Percentiles rank a stretch among this genome's conserved stretches.
Conservation (phyloP, 169 alveolate genomes). For the Plasmodium coatneyi region DNA sequence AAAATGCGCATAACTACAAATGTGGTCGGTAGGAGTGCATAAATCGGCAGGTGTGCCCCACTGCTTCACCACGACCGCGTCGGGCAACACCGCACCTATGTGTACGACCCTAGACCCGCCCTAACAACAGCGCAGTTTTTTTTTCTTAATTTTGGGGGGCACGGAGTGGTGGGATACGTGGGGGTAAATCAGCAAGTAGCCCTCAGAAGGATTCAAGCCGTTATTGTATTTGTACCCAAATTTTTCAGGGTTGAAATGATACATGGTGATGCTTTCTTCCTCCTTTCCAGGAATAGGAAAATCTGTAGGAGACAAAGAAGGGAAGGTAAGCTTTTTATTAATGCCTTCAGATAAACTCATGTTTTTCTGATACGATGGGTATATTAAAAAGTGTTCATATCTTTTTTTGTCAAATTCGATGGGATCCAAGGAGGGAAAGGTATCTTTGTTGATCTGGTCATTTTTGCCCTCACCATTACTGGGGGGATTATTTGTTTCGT, state of each 20-base stretch:
- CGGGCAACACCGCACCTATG: background rate
- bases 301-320: slow-evolving; percentile 31
- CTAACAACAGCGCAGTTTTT: slow-evolving; percentile 42
- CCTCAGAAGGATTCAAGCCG: slow-evolving; percentile 61
- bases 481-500: background rate
- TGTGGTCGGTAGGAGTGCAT: background rate
- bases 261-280: slow-evolving; percentile 17
- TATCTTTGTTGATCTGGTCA: background rate
- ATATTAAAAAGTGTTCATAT: slow-evolving; percentile 13
- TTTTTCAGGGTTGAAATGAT: slow-evolving; percentile 40
- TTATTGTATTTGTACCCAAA: slow-evolving; percentile 29
- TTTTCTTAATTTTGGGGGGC: slow-evolving; percentile 43
- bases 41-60: background rate
- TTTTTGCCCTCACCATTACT: slow-evolving; percentile 1
- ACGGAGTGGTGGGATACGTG: slow-evolving; percentile 9
- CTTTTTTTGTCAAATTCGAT: background rate
- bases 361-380: slow-evolving; percentile 16
- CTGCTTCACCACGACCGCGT: background rate
- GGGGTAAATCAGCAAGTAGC: slow-evolving; percentile 47
- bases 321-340: background rate
- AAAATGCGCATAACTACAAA: background rate
- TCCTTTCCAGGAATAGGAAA: slow-evolving; percentile 21
- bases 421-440: background rate
- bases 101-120: background rate
- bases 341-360: slow-evolving; percentile 6